phyloP scores from a whole-genome alignment of 2,329 filamentous ascomycete genomes.

The Pseudocercospora eumusae region DNA sequence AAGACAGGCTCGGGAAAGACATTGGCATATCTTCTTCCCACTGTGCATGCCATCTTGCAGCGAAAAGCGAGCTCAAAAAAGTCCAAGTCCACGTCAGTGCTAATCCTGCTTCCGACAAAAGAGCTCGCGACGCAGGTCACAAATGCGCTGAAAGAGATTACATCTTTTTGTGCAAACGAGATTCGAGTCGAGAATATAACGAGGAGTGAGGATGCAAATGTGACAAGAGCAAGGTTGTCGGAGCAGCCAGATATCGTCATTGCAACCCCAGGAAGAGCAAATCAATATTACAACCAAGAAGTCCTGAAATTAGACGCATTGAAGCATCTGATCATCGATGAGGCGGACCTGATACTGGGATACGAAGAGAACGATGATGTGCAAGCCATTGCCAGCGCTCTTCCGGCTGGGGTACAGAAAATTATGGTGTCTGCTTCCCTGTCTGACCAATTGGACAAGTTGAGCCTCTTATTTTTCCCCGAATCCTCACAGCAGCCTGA shows the following conservation, averaged over 20 bases:
- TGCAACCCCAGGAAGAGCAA: slow-evolving; percentile 83
- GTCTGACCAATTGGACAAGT: slow-evolving; percentile 78
- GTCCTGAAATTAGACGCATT: slow-evolving; percentile 71
- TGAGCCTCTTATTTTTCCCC: slow-evolving; percentile 79
- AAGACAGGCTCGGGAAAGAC: slow-evolving; percentile 98
- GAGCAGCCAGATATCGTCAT: slow-evolving; percentile 87
- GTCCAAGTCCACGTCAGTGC: slow-evolving; percentile 61
- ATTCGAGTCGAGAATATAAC: slow-evolving; percentile 82
- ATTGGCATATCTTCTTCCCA: slow-evolving; percentile 87
- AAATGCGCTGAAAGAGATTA: slow-evolving; percentile 73
- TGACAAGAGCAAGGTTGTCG: slow-evolving; percentile 81
- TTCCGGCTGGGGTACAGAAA: slow-evolving; percentile 85
- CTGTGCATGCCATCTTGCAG: slow-evolving; percentile 81
- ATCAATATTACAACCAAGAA: slow-evolving; percentile 72
- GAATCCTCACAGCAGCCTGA: slow-evolving; percentile 59
- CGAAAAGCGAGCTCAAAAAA: slow-evolving; percentile 64
- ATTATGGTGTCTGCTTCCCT: slow-evolving; percentile 93
- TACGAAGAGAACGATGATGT: slow-evolving; percentile 95
- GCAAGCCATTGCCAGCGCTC: slow-evolving; percentile 70
- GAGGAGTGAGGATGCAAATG: slow-evolving; percentile 84
- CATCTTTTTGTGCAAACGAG: slow-evolving; percentile 81
- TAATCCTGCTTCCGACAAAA: slow-evolving; percentile 90
- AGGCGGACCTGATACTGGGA: slow-evolving; percentile 88
- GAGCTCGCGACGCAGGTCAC: slow-evolving; percentile 91
- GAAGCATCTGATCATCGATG: slow-evolving; percentile 81